phyloP scores from a whole-genome alignment of 495 filamentous ascomycete species.

The Xylaria venustula region DNA sequence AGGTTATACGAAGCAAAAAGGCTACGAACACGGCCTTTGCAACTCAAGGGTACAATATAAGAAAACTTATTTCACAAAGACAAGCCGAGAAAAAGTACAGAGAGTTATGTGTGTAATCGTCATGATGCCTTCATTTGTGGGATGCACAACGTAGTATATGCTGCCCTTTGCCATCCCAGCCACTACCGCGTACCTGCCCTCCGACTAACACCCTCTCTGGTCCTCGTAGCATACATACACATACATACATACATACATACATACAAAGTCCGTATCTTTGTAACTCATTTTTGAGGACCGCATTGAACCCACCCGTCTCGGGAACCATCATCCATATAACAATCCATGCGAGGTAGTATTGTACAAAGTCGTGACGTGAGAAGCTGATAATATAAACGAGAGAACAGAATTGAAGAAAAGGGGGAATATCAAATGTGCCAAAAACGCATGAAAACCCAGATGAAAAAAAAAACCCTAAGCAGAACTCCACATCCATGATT shows the following conservation, averaged over 20 bases:
- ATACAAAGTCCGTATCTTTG: conserved; percentile 11
- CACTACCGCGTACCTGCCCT: background rate
- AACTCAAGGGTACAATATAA: too few relatives aligned
- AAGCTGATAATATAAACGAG: background rate
- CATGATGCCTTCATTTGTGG: background rate
- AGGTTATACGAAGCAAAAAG: background rate
- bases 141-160: conserved; percentile 5
- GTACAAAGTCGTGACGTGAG: conserved; percentile 11
- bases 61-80: too few relatives aligned
- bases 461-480: background rate
- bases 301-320: conserved; percentile 3
- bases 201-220: background rate
- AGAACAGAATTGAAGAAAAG: conserved; percentile 2
- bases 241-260: conserved; percentile 9
- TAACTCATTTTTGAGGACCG: conserved; percentile 9
- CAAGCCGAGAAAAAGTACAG: too few relatives aligned
- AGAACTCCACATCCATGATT: conserved; percentile 9
- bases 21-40: too few relatives aligned
- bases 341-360: conserved; percentile 12
- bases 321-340: conserved; percentile 12
- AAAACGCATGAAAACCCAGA: background rate
- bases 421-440: background rate
- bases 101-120: conserved; percentile 18
- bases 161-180: background rate
- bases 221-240: conserved; percentile 4